Base-by-base conservation (phyloP, 1,139 yeast genomes). In the Geotrichum macrosporum region DNA sequence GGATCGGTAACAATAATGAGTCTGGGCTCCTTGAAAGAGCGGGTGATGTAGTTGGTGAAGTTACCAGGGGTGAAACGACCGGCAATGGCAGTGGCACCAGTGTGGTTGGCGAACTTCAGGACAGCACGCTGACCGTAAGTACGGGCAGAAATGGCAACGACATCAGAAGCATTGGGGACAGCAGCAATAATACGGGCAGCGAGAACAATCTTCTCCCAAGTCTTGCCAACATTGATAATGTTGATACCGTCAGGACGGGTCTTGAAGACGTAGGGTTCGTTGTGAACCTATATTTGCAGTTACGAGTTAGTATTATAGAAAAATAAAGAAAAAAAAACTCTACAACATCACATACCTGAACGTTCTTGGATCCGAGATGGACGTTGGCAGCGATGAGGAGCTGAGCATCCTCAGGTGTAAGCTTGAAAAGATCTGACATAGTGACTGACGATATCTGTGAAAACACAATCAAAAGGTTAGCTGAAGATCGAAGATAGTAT, bases 41-140 rank as follows among this genome's bases (percentile, higher is more conserved):
- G 94, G 77, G 98, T 94, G 81, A 89, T 92, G 81, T 94, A 94
- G 81, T 94, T 94, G 74, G 99, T 94, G 89, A 94, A 94, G 81
- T 86, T 84, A 85, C 99, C 99, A 77, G 99, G 99, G 68, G 98
- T 94, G 88, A 94, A 94, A 80, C 99, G 89, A 77, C 98, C 98
- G 67, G 98, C 98, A 77, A 94, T 89, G 74, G 98, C 94, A 66
- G 97, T 89, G 64, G 98, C 96, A 76, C 98, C 97, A 67, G 98
- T 89, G 92, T 94, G 98, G 68, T 96, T 87, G 73, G 98, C 97
- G 71, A 84, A 94, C 81, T 94, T 94, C 75, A 94, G 84, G 64
- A 89, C 98, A 71, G 98, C 99, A 82, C 99, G 92, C 81, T 94
- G 99, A 71, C 98, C 99, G 78, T 86, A 92, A 67, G 96, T 89